Percentiles rank a stretch among this genome's conserved stretches.
These are phyloP conservation scores for Ustilaginoidea virens DNA, from an alignment of 2,329 filamentous ascomycete species.

Conservation along the genomic window DNA sequence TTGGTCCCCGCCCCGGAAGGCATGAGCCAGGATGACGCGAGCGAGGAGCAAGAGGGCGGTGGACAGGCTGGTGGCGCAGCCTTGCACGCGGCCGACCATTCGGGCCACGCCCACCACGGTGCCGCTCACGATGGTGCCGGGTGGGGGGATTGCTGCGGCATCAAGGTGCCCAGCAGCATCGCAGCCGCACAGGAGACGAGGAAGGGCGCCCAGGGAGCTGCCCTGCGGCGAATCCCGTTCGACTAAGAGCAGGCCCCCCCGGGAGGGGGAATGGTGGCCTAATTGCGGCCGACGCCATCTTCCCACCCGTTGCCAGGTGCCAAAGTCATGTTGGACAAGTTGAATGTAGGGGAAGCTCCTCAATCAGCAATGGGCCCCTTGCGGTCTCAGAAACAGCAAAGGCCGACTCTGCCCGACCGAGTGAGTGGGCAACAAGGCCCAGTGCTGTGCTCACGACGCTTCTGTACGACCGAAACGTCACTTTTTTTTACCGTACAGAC, in stretches of 20 bases:
- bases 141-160: conserved; percentile 96
- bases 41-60: conserved; percentile 27
- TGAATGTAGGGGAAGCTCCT: too few relatives aligned
- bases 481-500: too few relatives aligned
- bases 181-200: conserved; percentile 80
- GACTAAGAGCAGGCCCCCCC: conserved; percentile 34
- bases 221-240: conserved; percentile 64
- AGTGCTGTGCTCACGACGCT: too few relatives aligned
- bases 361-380: too few relatives aligned
- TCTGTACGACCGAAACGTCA: too few relatives aligned
- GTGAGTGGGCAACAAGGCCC: too few relatives aligned
- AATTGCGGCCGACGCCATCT: background rate
- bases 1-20: conserved; percentile 65
- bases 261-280: background rate
- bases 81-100: conserved; percentile 34
- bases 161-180: conserved; percentile 88
- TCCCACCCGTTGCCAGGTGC: too few relatives aligned
- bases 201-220: conserved; percentile 48
- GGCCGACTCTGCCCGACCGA: too few relatives aligned
- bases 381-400: too few relatives aligned
- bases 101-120: conserved; percentile 47
- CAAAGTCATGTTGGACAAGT: too few relatives aligned
- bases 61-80: conserved; percentile 30
- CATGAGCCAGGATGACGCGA: conserved; percentile 56
- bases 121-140: conserved; percentile 47